Evolutionary conservation across 352 stramenopile genomes (phyloP), one percentile per base, ranked within the genome.

Genomic region (Thalassiosira mediterranea): DNA sequence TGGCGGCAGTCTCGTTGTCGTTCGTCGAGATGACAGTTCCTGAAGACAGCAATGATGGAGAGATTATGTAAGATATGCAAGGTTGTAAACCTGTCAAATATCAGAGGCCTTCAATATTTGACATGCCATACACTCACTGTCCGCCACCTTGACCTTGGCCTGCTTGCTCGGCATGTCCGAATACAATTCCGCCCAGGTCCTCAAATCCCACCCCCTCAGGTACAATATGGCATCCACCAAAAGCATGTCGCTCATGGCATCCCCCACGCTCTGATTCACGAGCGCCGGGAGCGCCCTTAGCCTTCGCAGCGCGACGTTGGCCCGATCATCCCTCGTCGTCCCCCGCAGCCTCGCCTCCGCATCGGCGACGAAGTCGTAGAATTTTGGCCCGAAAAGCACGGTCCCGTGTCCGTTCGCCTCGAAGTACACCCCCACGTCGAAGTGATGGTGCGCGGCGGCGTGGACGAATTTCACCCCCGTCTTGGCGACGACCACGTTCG

Each of bases 381-480:
- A 88, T 46, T 88, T 78, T 37, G 96, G 89, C 53, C 94, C 96
- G 81, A 99, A 96, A 21, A 99, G 83, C 25, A 99, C 96, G 1
- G 97, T 99, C 37, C 97, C 97, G 86, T 99, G 97, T 49, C 97
- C 97, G 87, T 99, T 99, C 29, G 97, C 82, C 86, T 99, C 97
- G 85, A 99, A 99, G 91, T 99, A 99, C 40, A 99, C 93, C 31
- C 97, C 97, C 64, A 99, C 93, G 85, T 99, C 97, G 79, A 97
- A 99, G 61, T 97, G 81, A 38, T 92, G 83, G 17, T 96, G 95
- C 68, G 96, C 96, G 56, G 97, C 76, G 37, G 79, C 91, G 84
- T 99, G 96, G 52, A 98, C 95, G 79, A 97, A 95, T 88, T 99
- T 99, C 52, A 99, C 97, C 48, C 97, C 97, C 3, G 97, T 99